phyloP scores from a whole-genome alignment of 306 rosid genomes.

The Vachellia collinsii region DNA sequence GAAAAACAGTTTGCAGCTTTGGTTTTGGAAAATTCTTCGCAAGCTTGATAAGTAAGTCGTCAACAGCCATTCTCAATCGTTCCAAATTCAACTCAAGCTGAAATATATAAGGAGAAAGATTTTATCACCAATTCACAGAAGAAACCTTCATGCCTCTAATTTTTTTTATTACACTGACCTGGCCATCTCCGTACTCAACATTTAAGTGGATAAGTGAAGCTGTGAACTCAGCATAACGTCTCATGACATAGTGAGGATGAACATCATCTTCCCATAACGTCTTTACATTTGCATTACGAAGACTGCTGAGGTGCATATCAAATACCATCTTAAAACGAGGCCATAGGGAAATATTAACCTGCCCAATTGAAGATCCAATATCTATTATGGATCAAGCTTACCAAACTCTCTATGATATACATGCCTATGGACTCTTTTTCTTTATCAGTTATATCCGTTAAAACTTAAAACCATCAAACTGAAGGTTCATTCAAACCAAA shows the following conservation, averaged over 20 bases:
- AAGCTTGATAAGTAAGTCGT: slow-evolving; percentile 94
- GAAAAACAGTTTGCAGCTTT: slow-evolving; percentile 84
- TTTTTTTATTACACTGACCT: slow-evolving; percentile 54
- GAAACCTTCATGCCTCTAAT: slow-evolving; percentile 4
- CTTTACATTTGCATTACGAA: slow-evolving; percentile 83
- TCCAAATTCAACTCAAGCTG: slow-evolving; percentile 92
- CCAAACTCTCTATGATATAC: slow-evolving; percentile 4
- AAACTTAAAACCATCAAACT: slow-evolving; percentile 27
- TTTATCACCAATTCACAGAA: slow-evolving; percentile 30
- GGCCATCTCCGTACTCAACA: slow-evolving; percentile 91
- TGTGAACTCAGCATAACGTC: slow-evolving; percentile 97
- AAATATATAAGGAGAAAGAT: slow-evolving; percentile 31
- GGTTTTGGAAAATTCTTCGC: slow-evolving; percentile 78
- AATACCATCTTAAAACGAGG: slow-evolving; percentile 98
- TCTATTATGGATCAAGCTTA: slow-evolving; percentile 19
- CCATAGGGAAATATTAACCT: slow-evolving; percentile 94
- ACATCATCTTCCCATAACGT: slow-evolving; percentile 98
- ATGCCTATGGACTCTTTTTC: background rate
- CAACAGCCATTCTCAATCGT: slow-evolving; percentile 95
- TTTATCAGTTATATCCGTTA: background rate
- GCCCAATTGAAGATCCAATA: slow-evolving; percentile 43
- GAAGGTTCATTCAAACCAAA: slow-evolving; percentile 2
- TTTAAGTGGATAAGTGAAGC: slow-evolving; percentile 93
- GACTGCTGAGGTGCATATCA: slow-evolving; percentile 94
- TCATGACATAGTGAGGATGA: slow-evolving; percentile 97